A percentile compares a stretch with the other conserved stretches of the same genome.
Conservation (phyloP, 495 filamentous ascomycete species). For the Neurospora hispaniola region DNA sequence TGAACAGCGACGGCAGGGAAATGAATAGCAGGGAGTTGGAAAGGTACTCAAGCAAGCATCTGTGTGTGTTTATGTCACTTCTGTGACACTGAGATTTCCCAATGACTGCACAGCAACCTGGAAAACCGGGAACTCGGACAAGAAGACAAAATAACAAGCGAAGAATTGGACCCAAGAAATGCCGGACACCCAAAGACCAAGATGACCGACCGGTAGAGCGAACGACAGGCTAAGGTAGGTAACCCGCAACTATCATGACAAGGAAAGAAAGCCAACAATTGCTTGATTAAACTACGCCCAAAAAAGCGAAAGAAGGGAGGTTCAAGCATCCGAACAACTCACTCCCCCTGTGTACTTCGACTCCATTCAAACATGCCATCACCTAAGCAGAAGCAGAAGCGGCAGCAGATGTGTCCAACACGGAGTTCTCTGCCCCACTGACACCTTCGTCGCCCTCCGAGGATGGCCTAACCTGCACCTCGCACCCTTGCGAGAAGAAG, state of each 20-base stretch:
- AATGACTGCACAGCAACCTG: neutral
- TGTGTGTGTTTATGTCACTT: neutral
- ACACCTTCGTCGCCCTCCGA: neutral
- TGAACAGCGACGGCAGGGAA: neutral
- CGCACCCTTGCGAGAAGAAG: slow-evolving; percentile 79
- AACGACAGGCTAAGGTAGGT: no score
- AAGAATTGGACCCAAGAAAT: neutral
- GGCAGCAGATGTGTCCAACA: neutral
- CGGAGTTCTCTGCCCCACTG: neutral
- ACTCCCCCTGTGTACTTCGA: neutral
- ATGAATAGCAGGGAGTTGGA: no score
- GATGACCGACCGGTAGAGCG: no score
- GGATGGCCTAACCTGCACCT: slow-evolving; percentile 22
- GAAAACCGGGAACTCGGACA: neutral
- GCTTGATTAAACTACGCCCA: neutral
- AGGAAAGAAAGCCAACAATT: neutral
- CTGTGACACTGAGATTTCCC: neutral
- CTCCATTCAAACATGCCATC: neutral
- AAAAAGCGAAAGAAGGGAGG: neutral
- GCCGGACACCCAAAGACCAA: no score
- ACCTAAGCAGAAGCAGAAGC: neutral
- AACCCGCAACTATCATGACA: neutral
- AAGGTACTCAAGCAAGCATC: no score
- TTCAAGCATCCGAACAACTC: neutral
- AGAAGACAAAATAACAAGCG: neutral